A percentile compares a stretch with the other conserved stretches of the same genome.
Evolutionary conservation across 2,329 filamentous ascomycete genomes (phyloP).

Genomic region (Colletotrichum scovillei): DNA sequence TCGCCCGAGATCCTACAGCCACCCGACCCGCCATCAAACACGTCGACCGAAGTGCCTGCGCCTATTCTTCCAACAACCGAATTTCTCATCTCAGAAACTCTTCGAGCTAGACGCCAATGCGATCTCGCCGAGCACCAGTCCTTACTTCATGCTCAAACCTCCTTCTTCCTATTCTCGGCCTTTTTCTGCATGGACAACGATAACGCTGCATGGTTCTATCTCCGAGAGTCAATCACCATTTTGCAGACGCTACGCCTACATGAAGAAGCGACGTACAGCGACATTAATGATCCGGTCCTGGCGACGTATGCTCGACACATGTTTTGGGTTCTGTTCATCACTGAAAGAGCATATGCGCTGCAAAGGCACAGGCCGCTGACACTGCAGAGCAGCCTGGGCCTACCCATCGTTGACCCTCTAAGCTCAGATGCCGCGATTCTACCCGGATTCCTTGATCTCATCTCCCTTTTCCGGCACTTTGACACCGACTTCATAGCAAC

Average conservation of each 20-base stretch:
- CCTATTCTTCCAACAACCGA: neutral
- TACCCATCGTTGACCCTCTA: neutral
- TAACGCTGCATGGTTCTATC: constrained; percentile 44
- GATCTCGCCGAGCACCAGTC: constrained; percentile 42
- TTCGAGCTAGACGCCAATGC: constrained; percentile 39
- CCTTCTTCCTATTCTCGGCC: constrained; percentile 46
- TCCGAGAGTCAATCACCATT: neutral
- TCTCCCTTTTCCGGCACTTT: neutral
- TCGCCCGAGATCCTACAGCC: neutral
- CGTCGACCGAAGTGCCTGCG: neutral
- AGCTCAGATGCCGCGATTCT: neutral
- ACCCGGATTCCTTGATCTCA: neutral
- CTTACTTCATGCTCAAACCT: constrained; percentile 43
- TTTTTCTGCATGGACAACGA: constrained; percentile 46
- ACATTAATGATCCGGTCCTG: neutral
- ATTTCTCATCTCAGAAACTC: neutral
- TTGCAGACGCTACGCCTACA: neutral
- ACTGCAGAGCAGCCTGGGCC: neutral
- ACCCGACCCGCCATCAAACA: neutral
- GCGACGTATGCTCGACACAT: neutral
- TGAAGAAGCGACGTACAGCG: neutral
- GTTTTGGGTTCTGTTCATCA: neutral
- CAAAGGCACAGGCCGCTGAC: neutral
- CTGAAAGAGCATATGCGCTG: neutral
- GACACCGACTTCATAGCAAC: neutral